These are phyloP conservation scores for Boletus pseudopeckii DNA, from an alignment of 768 basidiomycete genomes.

Conservation along the genomic window DNA sequence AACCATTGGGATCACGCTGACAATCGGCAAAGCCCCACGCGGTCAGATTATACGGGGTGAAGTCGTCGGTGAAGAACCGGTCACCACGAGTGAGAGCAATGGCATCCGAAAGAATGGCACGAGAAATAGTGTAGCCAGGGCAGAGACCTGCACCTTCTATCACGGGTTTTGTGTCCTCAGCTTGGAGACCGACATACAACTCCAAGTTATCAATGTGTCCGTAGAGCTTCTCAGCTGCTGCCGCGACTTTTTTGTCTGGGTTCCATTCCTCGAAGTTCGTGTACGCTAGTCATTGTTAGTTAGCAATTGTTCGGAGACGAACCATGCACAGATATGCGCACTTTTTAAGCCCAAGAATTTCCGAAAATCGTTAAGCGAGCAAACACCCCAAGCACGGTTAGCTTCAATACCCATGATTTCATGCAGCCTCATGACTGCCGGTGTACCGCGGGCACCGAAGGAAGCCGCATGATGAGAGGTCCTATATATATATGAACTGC, in stretches of 20 bases:
- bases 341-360: constrained; percentile 78
- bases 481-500: constrained; percentile 32
- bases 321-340: constrained; percentile 30
- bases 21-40: constrained; percentile 84
- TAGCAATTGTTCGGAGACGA: neutral
- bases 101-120: constrained; percentile 83
- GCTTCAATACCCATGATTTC: constrained; percentile 85
- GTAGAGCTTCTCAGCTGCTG: constrained; percentile 74
- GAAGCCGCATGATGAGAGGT: constrained; percentile 69
- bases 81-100: constrained; percentile 86
- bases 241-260: constrained; percentile 61
- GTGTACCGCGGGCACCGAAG: constrained; percentile 76
- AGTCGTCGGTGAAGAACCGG: constrained; percentile 77
- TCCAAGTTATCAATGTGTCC: constrained; percentile 74
- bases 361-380: constrained; percentile 81
- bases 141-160: constrained; percentile 81
- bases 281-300: constrained; percentile 46
- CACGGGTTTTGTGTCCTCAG: constrained; percentile 71
- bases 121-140: constrained; percentile 81
- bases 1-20: constrained; percentile 66
- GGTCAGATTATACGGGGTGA: constrained; percentile 76
- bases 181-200: constrained; percentile 77
- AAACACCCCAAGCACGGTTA: constrained; percentile 75
- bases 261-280: constrained; percentile 80
- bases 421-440: constrained; percentile 67